Evolutionary conservation across 441 rosid genomes (phyloP).

Genomic region (Pelargonium cotyledonis): DNA sequence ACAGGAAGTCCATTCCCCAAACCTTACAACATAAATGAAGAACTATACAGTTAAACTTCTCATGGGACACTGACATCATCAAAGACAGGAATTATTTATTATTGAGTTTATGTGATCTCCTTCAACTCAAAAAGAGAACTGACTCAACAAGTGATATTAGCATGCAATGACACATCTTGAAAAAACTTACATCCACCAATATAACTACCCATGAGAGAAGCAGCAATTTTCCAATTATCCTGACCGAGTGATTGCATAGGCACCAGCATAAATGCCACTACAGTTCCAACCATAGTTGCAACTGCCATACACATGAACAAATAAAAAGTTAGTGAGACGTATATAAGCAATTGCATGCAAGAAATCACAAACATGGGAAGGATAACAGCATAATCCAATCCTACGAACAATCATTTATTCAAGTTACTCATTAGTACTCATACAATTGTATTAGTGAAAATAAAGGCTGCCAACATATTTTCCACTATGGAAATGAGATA

Average conservation of each 20-base stretch:
- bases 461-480: no score
- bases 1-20: no score
- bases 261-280: conserved; percentile 56
- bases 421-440: no score
- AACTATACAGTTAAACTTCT: no score
- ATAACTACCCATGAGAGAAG: conserved; percentile 82
- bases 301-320: conserved; percentile 40
- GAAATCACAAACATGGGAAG: not conserved
- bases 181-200: conserved; percentile 75
- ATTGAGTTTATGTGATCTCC: not conserved
- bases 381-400: not conserved
- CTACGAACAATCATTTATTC: not conserved
- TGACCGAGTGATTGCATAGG: conserved; percentile 87
- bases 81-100: not conserved
- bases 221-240: conserved; percentile 83
- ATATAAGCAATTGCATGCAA: not conserved
- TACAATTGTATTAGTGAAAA: no score
- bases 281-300: conserved; percentile 56
- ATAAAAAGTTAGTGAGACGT: conserved; percentile 1
- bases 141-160: conserved; percentile 12
- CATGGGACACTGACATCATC: no score
- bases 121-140: not conserved
- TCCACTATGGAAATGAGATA: no score
- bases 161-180: conserved; percentile 13
- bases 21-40: no score